Base-by-base conservation (phyloP, 257 asterid species). In the Solanum lycopersicoides region DNA sequence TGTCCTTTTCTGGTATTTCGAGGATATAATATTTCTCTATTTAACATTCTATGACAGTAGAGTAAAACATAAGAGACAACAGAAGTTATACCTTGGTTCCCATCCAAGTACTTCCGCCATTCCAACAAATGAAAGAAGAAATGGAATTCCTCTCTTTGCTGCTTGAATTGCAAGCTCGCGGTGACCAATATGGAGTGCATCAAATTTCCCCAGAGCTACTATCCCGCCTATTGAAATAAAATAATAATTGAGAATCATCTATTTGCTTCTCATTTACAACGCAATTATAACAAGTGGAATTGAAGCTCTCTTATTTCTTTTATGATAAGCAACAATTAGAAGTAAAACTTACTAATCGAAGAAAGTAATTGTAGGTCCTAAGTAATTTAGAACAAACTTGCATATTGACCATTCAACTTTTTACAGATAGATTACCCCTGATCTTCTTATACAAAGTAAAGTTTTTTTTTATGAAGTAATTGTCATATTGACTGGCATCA, bases 161-260 rank as follows among this genome's bases (percentile, higher is more conserved):
- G 99, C 98, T 90, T 97, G 99, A 88, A 97, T 95, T 72, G 96
- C 99, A 90, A 97, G 98, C 90, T 95, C 98, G 74, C 99, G 95
- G 86, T 97, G 99, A 90, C 99, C 99, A 79, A 95, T 93, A 88
- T 97, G 99, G 91, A 97, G 98, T 86, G 99, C 99, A 89, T 97
- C 99, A 88, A 97, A 97, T 93, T 95, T 97, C 86, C 99, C 99
- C 89, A 97, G 86, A 83, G 99, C 99, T 69, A 97, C 98, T 82
- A 97, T 91, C 77, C 98, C 99, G 69, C 99, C 99, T 95, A 83
- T 87, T 53, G 60, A 76, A 83, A 84, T 5, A 73, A 86, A 47
- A 87, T 18, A 89, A 86, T 41, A 86, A 86, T 72, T 37, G 85
- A 69, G 34, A 83, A n/a, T 50, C 66, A 30, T 80, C 68, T 30